Evolutionary conservation across 148 eudicot genomes (phyloP).

Genomic region (Gaultheria prostrata): DNA sequence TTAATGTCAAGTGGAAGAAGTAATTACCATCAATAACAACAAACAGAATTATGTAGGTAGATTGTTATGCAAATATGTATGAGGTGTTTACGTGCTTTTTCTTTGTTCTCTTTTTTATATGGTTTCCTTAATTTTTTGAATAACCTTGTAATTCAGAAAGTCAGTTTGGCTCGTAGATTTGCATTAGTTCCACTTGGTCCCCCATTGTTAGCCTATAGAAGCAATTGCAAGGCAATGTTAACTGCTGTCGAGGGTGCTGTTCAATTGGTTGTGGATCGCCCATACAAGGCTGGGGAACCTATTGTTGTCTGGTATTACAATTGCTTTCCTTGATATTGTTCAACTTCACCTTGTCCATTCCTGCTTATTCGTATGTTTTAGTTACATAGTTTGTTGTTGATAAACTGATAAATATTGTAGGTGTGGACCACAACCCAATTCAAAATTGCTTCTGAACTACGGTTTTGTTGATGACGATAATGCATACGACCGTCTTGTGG

Average conservation of each 20-base stretch:
- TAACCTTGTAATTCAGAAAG: constrained; percentile 52
- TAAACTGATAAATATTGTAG: constrained; percentile 26
- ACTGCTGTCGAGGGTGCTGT: constrained; percentile 81
- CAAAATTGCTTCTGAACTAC: constrained; percentile 87
- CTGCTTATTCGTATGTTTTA: neutral
- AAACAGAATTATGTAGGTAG: neutral
- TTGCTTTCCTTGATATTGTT: constrained; percentile 9
- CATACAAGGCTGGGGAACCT: constrained; percentile 86
- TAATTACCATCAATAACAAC: neutral
- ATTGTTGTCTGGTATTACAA: constrained; percentile 76
- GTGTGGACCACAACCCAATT: constrained; percentile 99
- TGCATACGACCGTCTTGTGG: constrained; percentile 77
- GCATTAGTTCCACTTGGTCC: constrained; percentile 98
- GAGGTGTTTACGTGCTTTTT: neutral
- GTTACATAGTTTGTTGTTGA: neutral
- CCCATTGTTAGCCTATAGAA: constrained; percentile 85
- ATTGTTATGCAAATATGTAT: neutral
- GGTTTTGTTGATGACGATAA: constrained; percentile 98
- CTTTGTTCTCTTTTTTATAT: neutral
- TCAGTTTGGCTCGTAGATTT: constrained; percentile 98
- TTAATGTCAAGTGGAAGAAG: neutral
- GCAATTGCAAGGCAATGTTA: constrained; percentile 96
- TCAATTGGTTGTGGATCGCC: constrained; percentile 83
- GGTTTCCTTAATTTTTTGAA: constrained; percentile 9
- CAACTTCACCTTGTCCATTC: constrained; percentile 10